These are phyloP conservation scores for Cryptococcus hybrid DNA, from an alignment of 1,284 basidiomycete species.

Conservation along the genomic window DNA sequence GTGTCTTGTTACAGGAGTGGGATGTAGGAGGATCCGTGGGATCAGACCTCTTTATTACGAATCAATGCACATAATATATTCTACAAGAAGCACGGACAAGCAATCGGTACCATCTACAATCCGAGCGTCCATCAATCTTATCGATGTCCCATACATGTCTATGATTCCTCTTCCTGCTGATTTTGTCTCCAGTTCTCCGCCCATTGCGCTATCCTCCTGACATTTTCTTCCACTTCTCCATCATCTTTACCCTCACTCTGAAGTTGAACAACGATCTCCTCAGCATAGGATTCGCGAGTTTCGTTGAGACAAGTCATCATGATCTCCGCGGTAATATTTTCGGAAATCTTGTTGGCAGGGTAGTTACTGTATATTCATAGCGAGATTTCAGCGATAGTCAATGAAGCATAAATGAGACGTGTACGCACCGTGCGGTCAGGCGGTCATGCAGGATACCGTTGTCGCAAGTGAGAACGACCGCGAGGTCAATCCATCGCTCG, in stretches of 20 bases:
- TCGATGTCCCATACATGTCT: not conserved
- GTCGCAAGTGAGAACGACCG: conserved; percentile 87
- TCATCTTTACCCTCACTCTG: conserved; percentile 68
- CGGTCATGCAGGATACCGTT: conserved; percentile 89
- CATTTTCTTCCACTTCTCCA: conserved; percentile 75
- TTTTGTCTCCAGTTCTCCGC: conserved; percentile 64
- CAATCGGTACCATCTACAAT: too few relatives aligned
- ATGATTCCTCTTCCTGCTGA: conserved; percentile 23
- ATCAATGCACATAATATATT: conserved; percentile 10
- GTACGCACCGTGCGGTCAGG: conserved; percentile 79
- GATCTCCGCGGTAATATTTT: conserved; percentile 98
- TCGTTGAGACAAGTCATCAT: conserved; percentile 92
- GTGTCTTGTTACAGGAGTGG: not conserved
- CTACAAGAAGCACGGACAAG: not conserved
- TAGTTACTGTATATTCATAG: conserved; percentile 59
- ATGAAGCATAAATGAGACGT: not conserved
- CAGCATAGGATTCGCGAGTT: conserved; percentile 78
- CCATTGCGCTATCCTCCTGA: conserved; percentile 82
- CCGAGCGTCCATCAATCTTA: too few relatives aligned
- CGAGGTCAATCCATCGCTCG: conserved; percentile 96
- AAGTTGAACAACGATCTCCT: conserved; percentile 84
- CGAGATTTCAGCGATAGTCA: not conserved
- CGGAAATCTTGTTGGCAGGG: conserved; percentile 88
- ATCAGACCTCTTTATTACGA: not conserved
- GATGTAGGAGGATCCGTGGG: not conserved